phyloP scores from a whole-genome alignment of 2,329 filamentous ascomycete genomes.

The Shiraia sp. region DNA sequence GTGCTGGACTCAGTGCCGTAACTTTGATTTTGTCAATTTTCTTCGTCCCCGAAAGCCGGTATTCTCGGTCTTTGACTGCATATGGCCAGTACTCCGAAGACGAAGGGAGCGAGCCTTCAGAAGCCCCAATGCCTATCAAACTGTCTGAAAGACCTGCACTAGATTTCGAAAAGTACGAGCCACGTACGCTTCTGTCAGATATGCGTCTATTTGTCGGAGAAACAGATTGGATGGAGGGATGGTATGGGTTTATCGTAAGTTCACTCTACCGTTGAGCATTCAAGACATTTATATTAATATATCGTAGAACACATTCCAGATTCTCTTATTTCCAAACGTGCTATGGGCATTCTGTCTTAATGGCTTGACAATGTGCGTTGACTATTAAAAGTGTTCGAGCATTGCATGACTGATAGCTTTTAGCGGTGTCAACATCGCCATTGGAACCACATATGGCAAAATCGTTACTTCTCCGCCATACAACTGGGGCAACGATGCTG shows the following conservation, averaged over 20 bases:
- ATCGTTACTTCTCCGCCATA: conserved; percentile 21
- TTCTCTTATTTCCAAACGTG: conserved; percentile 25
- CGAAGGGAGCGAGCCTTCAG: conserved; percentile 32
- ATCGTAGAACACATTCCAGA: conserved; percentile 29
- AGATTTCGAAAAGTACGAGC: conserved; percentile 43
- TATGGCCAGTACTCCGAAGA: conserved; percentile 30
- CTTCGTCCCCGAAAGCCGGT: conserved; percentile 51
- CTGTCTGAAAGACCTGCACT: conserved; percentile 26
- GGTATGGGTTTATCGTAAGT: conserved; percentile 27
- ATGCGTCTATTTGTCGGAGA: conserved; percentile 48
- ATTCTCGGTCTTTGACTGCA: conserved; percentile 42
- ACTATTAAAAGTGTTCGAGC: too few relatives aligned
- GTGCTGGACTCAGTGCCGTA: conserved; percentile 40
- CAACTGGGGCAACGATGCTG: conserved; percentile 18
- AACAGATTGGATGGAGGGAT: conserved; percentile 44
- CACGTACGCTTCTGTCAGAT: conserved; percentile 45
- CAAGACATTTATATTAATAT: not conserved
- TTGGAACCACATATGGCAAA: conserved; percentile 23
- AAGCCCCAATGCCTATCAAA: conserved; percentile 15
- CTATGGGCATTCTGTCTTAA: conserved; percentile 27
- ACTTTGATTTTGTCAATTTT: conserved; percentile 45
- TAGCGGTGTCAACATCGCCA: conserved; percentile 24
- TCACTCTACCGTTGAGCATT: not conserved
- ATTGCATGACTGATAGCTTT: conserved; percentile 10
- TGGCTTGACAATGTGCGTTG: conserved; percentile 19